phyloP scores from a whole-genome alignment of 768 basidiomycete genomes.

The Thelephora aurantiotincta region DNA sequence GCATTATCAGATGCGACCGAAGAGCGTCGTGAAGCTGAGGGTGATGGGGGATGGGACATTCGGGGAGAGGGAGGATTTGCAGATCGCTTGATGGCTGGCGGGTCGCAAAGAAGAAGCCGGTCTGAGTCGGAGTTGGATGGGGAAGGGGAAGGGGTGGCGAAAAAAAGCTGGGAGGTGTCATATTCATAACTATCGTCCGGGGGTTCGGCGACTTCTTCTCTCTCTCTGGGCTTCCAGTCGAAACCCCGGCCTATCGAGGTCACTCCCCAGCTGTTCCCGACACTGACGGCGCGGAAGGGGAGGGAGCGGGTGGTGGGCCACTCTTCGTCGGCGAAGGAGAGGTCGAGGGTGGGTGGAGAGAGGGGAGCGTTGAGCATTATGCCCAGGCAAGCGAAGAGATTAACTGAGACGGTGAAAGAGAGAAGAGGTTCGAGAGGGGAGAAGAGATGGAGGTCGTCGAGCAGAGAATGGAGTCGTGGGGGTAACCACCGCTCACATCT shows the following conservation, averaged over 20 bases:
- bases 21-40: conserved; percentile 13
- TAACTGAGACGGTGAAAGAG: neutral
- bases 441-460: conserved; percentile 7
- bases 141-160: neutral
- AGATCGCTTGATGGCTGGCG: neutral
- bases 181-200: conserved; percentile 15
- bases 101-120: neutral
- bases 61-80: conserved; percentile 10
- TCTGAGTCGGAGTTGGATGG: neutral
- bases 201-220: conserved; percentile 11
- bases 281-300: conserved; percentile 44
- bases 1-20: conserved; percentile 13
- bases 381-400: conserved; percentile 6
- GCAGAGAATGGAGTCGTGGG: no score
- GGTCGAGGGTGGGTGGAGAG: conserved; percentile 35
- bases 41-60: conserved; percentile 17
- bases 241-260: conserved; percentile 77
- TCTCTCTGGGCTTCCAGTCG: conserved; percentile 38
- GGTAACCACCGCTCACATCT: no score
- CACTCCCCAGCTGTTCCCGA: conserved; percentile 73
- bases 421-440: conserved; percentile 5
- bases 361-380: conserved; percentile 14
- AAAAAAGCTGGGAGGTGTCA: neutral
- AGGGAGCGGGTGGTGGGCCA: conserved; percentile 40
- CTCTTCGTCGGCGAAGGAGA: conserved; percentile 50